phyloP scores from a whole-genome alignment of 306 rosid species.

The Abrus pulchellus region DNA sequence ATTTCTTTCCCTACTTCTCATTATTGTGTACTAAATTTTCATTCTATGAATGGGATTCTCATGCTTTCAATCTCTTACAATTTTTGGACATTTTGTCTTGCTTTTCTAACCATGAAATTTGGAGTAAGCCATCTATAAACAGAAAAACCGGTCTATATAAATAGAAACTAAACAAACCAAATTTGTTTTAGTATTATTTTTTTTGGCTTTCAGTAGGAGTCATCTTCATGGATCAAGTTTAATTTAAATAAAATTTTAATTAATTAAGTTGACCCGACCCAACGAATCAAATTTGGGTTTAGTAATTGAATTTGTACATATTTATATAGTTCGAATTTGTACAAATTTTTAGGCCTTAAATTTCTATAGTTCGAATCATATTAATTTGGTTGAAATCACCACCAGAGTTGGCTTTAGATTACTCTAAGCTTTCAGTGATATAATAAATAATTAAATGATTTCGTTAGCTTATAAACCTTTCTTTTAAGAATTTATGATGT shows the following conservation, averaged over 20 bases:
- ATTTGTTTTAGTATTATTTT: not conserved
- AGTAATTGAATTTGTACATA: not conserved
- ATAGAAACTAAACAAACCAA: slow-evolving; percentile 11
- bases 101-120: slow-evolving; percentile 2
- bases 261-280: not conserved
- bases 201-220: not conserved
- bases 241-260: not conserved
- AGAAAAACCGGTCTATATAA: not conserved
- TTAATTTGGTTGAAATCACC: too few species aligned
- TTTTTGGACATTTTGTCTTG: not conserved
- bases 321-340: too few species aligned
- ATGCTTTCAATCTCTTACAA: slow-evolving; percentile 11
- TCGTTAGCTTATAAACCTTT: not conserved
- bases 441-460: not conserved
- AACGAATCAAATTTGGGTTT: not conserved
- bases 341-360: too few species aligned
- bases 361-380: too few species aligned
- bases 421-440: not conserved
- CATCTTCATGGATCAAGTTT: not conserved
- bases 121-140: not conserved
- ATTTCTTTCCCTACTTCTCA: slow-evolving; percentile 1
- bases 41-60: slow-evolving; percentile 19
- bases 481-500: not conserved
- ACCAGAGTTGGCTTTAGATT: too few species aligned
- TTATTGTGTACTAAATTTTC: not conserved